Evolutionary conservation across 2,329 filamentous ascomycete genomes (phyloP).

Genomic region (Aspergillus quadrilineatus): DNA sequence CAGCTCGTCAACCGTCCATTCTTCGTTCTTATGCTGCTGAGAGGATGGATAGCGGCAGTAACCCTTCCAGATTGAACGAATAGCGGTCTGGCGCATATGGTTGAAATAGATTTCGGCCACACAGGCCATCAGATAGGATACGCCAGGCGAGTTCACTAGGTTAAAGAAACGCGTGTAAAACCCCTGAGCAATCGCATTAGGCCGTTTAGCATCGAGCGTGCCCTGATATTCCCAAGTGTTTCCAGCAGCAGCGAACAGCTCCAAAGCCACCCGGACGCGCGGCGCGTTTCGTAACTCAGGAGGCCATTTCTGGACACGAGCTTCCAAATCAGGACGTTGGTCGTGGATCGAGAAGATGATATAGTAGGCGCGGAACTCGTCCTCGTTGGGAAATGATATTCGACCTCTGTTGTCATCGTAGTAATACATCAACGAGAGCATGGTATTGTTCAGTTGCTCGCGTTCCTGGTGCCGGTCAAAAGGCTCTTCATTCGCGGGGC

Average conservation of each 20-base stretch:
- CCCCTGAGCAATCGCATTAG: conserved; percentile 56
- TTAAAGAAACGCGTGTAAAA: conserved; percentile 61
- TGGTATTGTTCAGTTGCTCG: conserved; percentile 63
- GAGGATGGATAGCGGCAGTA: conserved; percentile 51
- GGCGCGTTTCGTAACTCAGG: conserved; percentile 50
- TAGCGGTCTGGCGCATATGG: conserved; percentile 55
- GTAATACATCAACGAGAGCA: conserved; percentile 61
- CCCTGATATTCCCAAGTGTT: conserved; percentile 55
- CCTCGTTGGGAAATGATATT: conserved; percentile 56
- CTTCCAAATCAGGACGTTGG: conserved; percentile 55
- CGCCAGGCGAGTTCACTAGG: conserved; percentile 53
- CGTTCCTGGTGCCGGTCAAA: conserved; percentile 61
- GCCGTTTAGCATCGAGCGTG: conserved; percentile 49
- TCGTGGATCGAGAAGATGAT: conserved; percentile 57
- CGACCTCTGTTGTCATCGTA: conserved; percentile 56
- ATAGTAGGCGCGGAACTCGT: conserved; percentile 64
- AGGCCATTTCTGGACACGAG: conserved; percentile 58
- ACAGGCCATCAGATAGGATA: conserved; percentile 64
- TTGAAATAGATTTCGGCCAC: conserved; percentile 64
- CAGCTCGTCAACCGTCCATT: conserved; percentile 58
- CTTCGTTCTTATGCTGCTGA: conserved; percentile 51
- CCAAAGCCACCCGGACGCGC: conserved; percentile 57
- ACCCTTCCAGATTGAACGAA: conserved; percentile 56
- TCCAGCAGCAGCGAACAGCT: conserved; percentile 56
- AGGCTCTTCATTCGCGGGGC: conserved; percentile 50